Evolutionary conservation across 805 yeast genomes (phyloP).

Genomic region (Candida saitoana): DNA sequence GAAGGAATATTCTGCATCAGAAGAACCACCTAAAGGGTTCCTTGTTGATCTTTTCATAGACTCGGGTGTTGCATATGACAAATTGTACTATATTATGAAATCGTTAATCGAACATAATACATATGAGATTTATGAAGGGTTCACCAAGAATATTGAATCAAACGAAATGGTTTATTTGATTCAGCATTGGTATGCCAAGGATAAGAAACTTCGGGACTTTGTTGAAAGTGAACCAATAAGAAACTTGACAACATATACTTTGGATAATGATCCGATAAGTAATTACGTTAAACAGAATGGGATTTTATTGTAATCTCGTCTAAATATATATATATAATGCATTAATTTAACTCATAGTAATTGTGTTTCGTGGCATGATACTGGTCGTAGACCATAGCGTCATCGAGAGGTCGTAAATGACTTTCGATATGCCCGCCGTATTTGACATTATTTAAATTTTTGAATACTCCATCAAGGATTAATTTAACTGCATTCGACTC

Average conservation of each 20-base stretch:
- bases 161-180: slow-evolving; percentile 63
- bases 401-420: slow-evolving; percentile 23
- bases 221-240: slow-evolving; percentile 45
- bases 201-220: slow-evolving; percentile 58
- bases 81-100: slow-evolving; percentile 59
- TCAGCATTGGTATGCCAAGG: slow-evolving; percentile 62
- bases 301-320: slow-evolving; percentile 8
- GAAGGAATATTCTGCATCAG: slow-evolving; percentile 26
- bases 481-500: slow-evolving; percentile 54
- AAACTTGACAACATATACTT: slow-evolving; percentile 42
- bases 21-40: slow-evolving; percentile 48
- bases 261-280: slow-evolving; percentile 55
- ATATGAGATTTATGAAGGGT: slow-evolving; percentile 48
- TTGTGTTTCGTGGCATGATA: slow-evolving; percentile 35
- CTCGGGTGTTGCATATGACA: slow-evolving; percentile 61
- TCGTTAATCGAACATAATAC: slow-evolving; percentile 59
- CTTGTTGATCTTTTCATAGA: slow-evolving; percentile 60
- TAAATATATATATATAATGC: not conserved
- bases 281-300: slow-evolving; percentile 18
- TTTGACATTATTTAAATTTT: slow-evolving; percentile 4
- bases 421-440: slow-evolving; percentile 13
- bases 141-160: slow-evolving; percentile 32
- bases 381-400: slow-evolving; percentile 25
- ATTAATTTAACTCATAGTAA: slow-evolving; percentile 39
- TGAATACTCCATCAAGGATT: slow-evolving; percentile 59